Evolutionary conservation across 768 basidiomycete species (phyloP), one percentile per base, ranked within the genome.

Genomic region (Rhizopogon vesiculosus): DNA sequence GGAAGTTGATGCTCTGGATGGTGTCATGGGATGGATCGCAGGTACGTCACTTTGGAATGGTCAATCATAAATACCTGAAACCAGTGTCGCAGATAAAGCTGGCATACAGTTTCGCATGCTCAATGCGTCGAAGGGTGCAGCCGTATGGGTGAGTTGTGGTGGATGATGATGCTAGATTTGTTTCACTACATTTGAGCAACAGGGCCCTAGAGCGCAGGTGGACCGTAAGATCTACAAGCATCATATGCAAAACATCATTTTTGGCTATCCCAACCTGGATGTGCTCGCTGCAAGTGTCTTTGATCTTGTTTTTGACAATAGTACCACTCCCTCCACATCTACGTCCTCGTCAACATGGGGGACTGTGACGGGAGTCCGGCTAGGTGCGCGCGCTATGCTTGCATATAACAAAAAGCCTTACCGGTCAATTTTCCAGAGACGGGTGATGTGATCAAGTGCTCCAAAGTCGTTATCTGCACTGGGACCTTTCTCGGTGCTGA

Each of bases 401-500:
- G 45, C 18, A 13, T 33, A 16, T 22, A 9, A n/a, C 5, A 33
- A 28, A 13, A 7, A 22, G 16, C 42, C 40, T 10, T 53, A 63
- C 63, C 22, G 1, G 13, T 42, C 29, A 9, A 13, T 56, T 31
- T 41, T 19, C 10, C 67, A 91, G 91, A 91, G 33, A 77, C 81
- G 4, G 89, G 91, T 9, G 87, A 93, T 50, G 64, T 85, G 16
- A 84, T 95, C 29, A 72, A 74, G 16, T 95, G 91, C 62, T 84
- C 87, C 3, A 84, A 87, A 60, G 89, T 94, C 10, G 88, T 96
- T 29, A 80, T 96, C 13, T 93, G 91, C 62, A 95, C 93, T 0
- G 93, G 93, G 7, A 96, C 93, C 0, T 96, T 96, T 66, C 78
- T 96, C 25, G 87, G 88, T 2, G 93, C 91, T 10, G 91, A 95